Evolutionary conservation across 352 stramenopile species (phyloP).

Genomic region (Thalassiosira sp.): DNA sequence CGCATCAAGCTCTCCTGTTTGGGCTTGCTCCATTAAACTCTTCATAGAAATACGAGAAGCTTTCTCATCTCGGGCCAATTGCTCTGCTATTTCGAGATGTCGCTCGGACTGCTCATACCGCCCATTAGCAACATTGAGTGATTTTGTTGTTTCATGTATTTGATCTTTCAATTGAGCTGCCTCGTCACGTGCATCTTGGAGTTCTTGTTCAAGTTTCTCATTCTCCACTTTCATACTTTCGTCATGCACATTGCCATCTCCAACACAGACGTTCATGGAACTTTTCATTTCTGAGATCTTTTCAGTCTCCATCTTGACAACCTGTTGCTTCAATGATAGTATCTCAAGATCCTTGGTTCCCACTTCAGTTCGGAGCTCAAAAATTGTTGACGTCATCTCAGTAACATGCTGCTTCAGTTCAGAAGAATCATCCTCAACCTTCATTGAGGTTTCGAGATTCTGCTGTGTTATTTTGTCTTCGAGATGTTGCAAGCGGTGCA

Average conservation of each 20-base stretch:
- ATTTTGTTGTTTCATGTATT: conserved; percentile 15
- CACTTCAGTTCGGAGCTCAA: conserved; percentile 37
- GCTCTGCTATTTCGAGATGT: conserved; percentile 22
- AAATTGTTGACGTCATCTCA: conserved; percentile 32
- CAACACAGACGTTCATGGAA: conserved; percentile 13
- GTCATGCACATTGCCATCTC: conserved; percentile 34
- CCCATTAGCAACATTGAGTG: conserved; percentile 15
- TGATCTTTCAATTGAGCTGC: conserved; percentile 18
- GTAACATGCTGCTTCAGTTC: conserved; percentile 15
- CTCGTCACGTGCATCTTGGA: conserved; percentile 17
- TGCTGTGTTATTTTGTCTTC: conserved; percentile 53
- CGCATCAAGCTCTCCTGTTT: conserved; percentile 22
- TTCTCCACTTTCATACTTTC: conserved; percentile 14
- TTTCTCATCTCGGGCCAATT: conserved; percentile 22
- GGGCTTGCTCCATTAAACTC: conserved; percentile 32
- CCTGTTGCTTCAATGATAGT: conserved; percentile 35
- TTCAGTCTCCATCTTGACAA: conserved; percentile 24
- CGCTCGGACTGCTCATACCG: conserved; percentile 12
- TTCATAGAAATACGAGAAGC: conserved; percentile 19
- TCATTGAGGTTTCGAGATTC: conserved; percentile 20
- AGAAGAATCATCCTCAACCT: conserved; percentile 9
- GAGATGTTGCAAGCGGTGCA: conserved; percentile 45
- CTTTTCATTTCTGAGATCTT: conserved; percentile 3
- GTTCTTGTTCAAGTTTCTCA: conserved; percentile 29
- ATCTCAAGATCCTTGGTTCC: conserved; percentile 51